Conservation (phyloP, 306 rosid genomes). For the Sicyos edulis region DNA sequence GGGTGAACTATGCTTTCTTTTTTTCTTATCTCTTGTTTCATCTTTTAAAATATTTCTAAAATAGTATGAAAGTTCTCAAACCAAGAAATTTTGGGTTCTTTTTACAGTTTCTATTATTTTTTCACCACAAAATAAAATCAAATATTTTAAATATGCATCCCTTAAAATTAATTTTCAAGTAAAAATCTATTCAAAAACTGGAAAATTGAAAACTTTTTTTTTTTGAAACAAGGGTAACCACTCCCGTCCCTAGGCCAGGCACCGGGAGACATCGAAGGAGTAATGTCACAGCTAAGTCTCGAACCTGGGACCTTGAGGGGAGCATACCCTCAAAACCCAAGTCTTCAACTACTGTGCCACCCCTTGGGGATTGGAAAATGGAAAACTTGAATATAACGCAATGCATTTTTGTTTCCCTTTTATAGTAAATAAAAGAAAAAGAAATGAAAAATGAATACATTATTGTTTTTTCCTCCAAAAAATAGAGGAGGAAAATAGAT, state of each 20-base stretch:
- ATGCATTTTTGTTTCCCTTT: neutral
- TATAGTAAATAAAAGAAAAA: too few relatives aligned
- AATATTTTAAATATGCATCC: too few relatives aligned
- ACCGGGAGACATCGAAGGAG: too few relatives aligned
- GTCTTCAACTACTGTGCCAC: too few relatives aligned
- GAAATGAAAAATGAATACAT: neutral
- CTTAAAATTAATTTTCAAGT: neutral
- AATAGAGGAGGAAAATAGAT: neutral
- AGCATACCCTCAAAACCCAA: too few relatives aligned
- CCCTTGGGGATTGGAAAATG: too few relatives aligned
- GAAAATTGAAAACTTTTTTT: too few relatives aligned
- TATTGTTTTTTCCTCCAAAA: neutral
- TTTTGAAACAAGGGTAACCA: too few relatives aligned
- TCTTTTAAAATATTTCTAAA: neutral
- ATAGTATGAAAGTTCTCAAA: neutral
- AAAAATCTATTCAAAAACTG: neutral
- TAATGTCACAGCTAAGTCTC: too few relatives aligned
- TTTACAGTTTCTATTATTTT: neutral
- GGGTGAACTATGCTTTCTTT: too few relatives aligned
- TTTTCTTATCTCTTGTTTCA: neutral
- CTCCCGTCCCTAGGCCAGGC: too few relatives aligned
- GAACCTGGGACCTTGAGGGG: too few relatives aligned
- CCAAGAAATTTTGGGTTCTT: neutral
- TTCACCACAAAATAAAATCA: neutral
- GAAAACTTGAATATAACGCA: neutral